Evolutionary conservation across 192 early-diverging fungal genomes (phyloP).

Genomic region (Coemansia sp.): DNA sequence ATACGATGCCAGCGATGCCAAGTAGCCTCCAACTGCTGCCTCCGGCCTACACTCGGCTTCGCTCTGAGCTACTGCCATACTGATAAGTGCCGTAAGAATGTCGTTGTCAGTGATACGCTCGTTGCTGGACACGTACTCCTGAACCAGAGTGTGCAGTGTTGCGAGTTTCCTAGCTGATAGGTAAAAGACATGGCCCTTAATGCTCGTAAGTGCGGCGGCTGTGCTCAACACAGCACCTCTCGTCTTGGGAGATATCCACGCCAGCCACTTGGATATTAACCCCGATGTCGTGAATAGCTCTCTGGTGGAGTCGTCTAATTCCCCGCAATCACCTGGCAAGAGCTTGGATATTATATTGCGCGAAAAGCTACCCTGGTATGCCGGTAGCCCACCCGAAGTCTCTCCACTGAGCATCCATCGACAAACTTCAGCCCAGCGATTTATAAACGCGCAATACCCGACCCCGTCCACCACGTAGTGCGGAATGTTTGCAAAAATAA

Average conservation of each 20-base stretch:
- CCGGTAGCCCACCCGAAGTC: background rate
- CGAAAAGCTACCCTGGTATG: background rate
- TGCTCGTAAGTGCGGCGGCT: background rate
- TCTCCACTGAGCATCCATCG: background rate
- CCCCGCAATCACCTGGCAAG: background rate
- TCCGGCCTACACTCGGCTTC: background rate
- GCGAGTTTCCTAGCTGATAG: background rate
- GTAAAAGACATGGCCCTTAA: constrained; percentile 22
- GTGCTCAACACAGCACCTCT: constrained; percentile 6
- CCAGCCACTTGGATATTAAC: constrained; percentile 7
- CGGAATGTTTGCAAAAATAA: background rate
- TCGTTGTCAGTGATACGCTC: constrained; percentile 29
- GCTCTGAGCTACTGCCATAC: constrained; percentile 13
- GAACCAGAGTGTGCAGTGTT: background rate
- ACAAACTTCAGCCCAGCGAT: constrained; percentile 21
- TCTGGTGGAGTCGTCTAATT: background rate
- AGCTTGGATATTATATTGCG: background rate
- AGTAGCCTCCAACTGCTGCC: background rate
- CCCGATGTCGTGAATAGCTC: constrained; percentile 3
- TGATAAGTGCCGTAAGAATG: constrained; percentile 20
- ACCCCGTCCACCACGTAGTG: constrained; percentile 20
- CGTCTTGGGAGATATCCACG: constrained; percentile 15
- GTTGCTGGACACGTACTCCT: background rate
- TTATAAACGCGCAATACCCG: constrained; percentile 21
- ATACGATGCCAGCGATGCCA: constrained; percentile 10